Evolutionary conservation across 2,329 filamentous ascomycete genomes (phyloP).

Genomic region (Bertia moriformis): DNA sequence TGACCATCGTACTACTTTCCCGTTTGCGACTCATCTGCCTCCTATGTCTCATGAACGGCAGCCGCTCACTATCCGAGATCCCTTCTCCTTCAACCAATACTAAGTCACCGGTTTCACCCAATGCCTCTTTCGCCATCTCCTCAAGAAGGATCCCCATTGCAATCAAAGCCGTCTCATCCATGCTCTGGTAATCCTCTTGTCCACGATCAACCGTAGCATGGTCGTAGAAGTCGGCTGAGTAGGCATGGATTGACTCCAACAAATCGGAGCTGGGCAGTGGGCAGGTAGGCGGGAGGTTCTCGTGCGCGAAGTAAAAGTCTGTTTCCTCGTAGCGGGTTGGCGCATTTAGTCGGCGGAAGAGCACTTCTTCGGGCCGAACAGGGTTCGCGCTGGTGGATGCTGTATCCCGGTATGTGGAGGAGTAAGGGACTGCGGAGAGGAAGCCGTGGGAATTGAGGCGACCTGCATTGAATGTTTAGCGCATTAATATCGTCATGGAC

Average conservation of each 20-base stretch:
- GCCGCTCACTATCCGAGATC: conserved; percentile 3
- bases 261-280: conserved; percentile 38
- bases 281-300: conserved; percentile 19
- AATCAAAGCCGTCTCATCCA: conserved; percentile 49
- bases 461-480: not conserved
- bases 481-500: not conserved
- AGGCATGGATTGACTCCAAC: conserved; percentile 38
- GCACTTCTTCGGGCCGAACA: conserved; percentile 39
- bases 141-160: conserved; percentile 45
- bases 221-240: conserved; percentile 38
- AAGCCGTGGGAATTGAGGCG: conserved; percentile 14
- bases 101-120: conserved; percentile 42
- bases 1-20: conserved; percentile 7
- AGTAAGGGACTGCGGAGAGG: conserved; percentile 7
- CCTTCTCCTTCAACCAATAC: conserved; percentile 34
- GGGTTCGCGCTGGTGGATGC: conserved; percentile 17
- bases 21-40: conserved; percentile 7
- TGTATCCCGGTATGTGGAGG: conserved; percentile 16
- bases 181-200: conserved; percentile 27
- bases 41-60: not conserved
- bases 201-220: conserved; percentile 15
- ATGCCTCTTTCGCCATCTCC: conserved; percentile 31
- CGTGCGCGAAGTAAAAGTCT: conserved; percentile 37
- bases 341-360: conserved; percentile 34
- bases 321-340: conserved; percentile 32